Evolutionary conservation across 1,284 basidiomycete genomes (phyloP).

Genomic region (Sporisorium reilianum): DNA sequence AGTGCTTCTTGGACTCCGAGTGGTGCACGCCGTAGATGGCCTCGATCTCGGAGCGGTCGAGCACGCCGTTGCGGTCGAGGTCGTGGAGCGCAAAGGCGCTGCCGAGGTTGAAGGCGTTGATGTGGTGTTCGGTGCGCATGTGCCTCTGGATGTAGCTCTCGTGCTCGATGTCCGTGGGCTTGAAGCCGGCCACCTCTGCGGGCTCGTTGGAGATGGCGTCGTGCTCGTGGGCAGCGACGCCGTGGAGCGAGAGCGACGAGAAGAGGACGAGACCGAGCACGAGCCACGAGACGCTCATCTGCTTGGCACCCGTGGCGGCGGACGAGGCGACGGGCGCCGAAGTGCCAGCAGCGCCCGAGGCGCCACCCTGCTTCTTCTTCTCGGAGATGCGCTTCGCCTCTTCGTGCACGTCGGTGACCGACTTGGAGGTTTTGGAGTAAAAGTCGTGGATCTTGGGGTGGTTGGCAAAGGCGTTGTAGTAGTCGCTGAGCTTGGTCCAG

Average conservation of each 20-base stretch:
- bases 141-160: slow-evolving; percentile 68
- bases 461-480: slow-evolving; percentile 61
- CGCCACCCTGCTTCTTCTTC: slow-evolving; percentile 70
- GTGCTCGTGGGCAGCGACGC: slow-evolving; percentile 40
- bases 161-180: slow-evolving; percentile 45
- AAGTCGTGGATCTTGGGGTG: slow-evolving; percentile 72
- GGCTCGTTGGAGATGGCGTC: slow-evolving; percentile 42
- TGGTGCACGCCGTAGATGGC: slow-evolving; percentile 86
- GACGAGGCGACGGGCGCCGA: slow-evolving; percentile 23
- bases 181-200: slow-evolving; percentile 50
- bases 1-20: slow-evolving; percentile 87
- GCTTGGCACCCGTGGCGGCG: slow-evolving; percentile 15
- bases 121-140: slow-evolving; percentile 69
- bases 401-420: slow-evolving; percentile 85
- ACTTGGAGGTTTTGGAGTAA: slow-evolving; percentile 84
- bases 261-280: slow-evolving; percentile 47
- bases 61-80: slow-evolving; percentile 76
- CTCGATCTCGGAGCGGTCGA: slow-evolving; percentile 70
- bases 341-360: slow-evolving; percentile 50
- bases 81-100: slow-evolving; percentile 84
- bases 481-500: slow-evolving; percentile 61
- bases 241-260: slow-evolving; percentile 39
- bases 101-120: slow-evolving; percentile 68
- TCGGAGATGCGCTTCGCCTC: slow-evolving; percentile 83
- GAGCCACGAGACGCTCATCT: slow-evolving; percentile 51